phyloP scores from a whole-genome alignment of 2,329 filamentous ascomycete genomes.

The Exserohilum turcica region DNA sequence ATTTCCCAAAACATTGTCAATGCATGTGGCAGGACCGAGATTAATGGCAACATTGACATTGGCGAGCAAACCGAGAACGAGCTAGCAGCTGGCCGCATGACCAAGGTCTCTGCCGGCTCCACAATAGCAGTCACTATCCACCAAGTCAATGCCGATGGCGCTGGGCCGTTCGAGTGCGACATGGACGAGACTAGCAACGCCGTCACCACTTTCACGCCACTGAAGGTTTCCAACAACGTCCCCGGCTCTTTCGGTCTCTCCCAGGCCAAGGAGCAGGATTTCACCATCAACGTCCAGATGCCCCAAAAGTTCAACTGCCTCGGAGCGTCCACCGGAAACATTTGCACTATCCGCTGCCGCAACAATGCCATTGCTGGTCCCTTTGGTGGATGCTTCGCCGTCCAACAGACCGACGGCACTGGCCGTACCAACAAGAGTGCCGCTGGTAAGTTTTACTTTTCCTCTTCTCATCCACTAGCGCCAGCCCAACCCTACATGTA shows the following conservation, averaged over 20 bases:
- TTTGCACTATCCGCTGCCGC: slow-evolving; percentile 67
- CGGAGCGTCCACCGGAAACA: slow-evolving; percentile 60
- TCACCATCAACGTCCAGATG: slow-evolving; percentile 64
- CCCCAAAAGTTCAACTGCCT: slow-evolving; percentile 60
- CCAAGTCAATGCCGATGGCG: slow-evolving; percentile 69
- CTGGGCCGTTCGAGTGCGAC: slow-evolving; percentile 68
- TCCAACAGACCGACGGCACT: slow-evolving; percentile 59
- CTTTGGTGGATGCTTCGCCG: slow-evolving; percentile 66
- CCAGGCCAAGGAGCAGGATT: slow-evolving; percentile 61
- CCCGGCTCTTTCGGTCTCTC: slow-evolving; percentile 64
- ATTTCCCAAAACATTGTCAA: slow-evolving; percentile 48
- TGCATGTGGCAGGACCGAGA: slow-evolving; percentile 45
- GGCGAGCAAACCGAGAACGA: slow-evolving; percentile 48
- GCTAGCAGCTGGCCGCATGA: slow-evolving; percentile 38
- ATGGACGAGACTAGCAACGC: slow-evolving; percentile 62
- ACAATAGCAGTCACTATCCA: slow-evolving; percentile 49
- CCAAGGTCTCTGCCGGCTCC: slow-evolving; percentile 33
- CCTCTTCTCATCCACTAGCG: slow-evolving; percentile 1
- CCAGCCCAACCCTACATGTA: slow-evolving; percentile 18
- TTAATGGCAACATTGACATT: slow-evolving; percentile 47
- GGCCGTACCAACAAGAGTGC: slow-evolving; percentile 35
- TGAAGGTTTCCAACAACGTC: slow-evolving; percentile 64
- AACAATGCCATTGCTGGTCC: slow-evolving; percentile 65
- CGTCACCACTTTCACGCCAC: slow-evolving; percentile 53
- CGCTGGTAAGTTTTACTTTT: slow-evolving; percentile 31